A percentile compares a stretch with the other conserved stretches of the same genome.
Conservation (phyloP, 2,329 filamentous ascomycete genomes). For the Fusarium redolens region DNA sequence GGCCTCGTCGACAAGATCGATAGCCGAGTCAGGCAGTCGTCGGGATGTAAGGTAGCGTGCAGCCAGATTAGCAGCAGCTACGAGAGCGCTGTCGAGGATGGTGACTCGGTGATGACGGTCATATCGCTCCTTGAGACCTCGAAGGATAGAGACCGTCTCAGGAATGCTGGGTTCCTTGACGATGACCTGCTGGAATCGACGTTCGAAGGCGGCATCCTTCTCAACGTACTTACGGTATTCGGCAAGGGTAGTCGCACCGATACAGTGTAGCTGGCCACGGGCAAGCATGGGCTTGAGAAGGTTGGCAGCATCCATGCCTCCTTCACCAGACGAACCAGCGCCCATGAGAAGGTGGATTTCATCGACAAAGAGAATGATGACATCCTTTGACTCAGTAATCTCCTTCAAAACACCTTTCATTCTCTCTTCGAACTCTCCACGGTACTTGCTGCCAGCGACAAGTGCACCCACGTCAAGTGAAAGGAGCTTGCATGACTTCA, state of each 20-base stretch:
- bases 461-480: constrained; percentile 95
- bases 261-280: constrained; percentile 95
- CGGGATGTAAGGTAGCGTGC: constrained; percentile 92
- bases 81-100: constrained; percentile 93
- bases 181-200: constrained; percentile 97
- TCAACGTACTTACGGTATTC: constrained; percentile 99
- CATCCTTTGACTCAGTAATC: constrained; percentile 93
- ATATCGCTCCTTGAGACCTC: constrained; percentile 97
- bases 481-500: constrained; percentile 92
- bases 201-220: constrained; percentile 97
- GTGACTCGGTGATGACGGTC: constrained; percentile 98
- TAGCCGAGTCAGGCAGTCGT: constrained; percentile 93
- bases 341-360: constrained; percentile 99
- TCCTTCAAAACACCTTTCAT: constrained; percentile 99
- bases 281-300: constrained; percentile 98
- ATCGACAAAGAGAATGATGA: constrained; percentile 97
- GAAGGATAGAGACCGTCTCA: constrained; percentile 97
- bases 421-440: constrained; percentile 97
- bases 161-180: constrained; percentile 91
- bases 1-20: constrained; percentile 95
- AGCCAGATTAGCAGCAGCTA: constrained; percentile 89
- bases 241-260: constrained; percentile 92
- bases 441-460: constrained; percentile 97
- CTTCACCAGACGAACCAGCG: constrained; percentile 91
- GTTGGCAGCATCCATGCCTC: constrained; percentile 98